Evolutionary conservation across 1,284 basidiomycete species (phyloP).

Genomic region (Microbotryum violaceum): DNA sequence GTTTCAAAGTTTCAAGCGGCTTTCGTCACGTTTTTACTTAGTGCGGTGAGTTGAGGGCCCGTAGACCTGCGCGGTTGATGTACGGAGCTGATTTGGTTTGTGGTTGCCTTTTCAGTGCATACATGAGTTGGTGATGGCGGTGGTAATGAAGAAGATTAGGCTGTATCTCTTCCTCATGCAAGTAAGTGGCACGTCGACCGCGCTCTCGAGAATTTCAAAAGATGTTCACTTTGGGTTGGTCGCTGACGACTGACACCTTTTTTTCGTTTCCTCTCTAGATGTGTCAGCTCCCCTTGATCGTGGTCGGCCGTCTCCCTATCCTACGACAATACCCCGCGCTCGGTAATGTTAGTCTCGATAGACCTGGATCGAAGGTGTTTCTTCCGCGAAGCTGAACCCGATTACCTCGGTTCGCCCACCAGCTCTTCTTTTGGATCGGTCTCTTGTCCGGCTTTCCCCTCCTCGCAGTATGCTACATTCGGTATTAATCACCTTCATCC

Average conservation of each 20-base stretch:
- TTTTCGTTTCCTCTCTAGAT: conserved; percentile 50
- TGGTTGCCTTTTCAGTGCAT: conserved; percentile 43
- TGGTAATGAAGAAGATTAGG: conserved; percentile 80
- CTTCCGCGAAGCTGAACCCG: neutral
- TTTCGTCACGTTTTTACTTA: conserved; percentile 83
- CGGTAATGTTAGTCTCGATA: conserved; percentile 41
- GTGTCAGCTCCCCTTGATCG: conserved; percentile 84
- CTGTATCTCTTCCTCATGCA: conserved; percentile 69
- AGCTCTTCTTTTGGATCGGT: conserved; percentile 85
- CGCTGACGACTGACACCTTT: neutral
- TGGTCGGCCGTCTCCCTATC: conserved; percentile 63
- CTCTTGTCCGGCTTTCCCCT: conserved; percentile 76
- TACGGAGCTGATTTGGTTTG: too few species aligned
- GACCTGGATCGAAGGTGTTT: neutral
- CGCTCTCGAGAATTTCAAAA: too few species aligned
- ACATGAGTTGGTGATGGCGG: conserved; percentile 93
- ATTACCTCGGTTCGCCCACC: conserved; percentile 6
- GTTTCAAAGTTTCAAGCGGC: conserved; percentile 71
- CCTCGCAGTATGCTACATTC: conserved; percentile 68
- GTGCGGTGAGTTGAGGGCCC: conserved; percentile 49
- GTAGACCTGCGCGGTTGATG: too few species aligned
- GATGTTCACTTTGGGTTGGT: neutral
- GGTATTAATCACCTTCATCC: neutral
- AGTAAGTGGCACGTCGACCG: conserved; percentile 32
- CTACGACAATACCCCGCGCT: conserved; percentile 71